These are phyloP conservation scores for Alternaria rosae DNA, from an alignment of 2,329 filamentous ascomycete species.

Conservation along the genomic window DNA sequence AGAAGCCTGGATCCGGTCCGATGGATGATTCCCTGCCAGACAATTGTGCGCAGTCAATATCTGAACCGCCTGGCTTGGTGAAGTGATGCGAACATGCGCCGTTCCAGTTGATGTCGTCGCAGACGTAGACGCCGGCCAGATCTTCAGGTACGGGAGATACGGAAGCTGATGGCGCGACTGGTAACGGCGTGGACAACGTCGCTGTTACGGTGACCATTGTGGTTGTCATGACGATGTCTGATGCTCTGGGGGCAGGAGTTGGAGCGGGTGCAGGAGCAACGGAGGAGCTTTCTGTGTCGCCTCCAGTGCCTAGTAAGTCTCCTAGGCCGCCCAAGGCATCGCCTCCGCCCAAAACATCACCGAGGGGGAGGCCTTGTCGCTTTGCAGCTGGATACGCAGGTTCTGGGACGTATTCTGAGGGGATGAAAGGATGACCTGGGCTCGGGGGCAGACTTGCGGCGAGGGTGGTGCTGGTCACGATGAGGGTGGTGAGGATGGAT, in stretches of 20 bases:
- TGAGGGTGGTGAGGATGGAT: constrained; percentile 8
- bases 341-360: background rate
- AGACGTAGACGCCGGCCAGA: constrained; percentile 13
- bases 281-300: background rate
- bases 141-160: background rate
- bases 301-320: background rate
- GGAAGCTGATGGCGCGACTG: background rate
- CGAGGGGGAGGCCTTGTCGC: background rate
- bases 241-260: background rate
- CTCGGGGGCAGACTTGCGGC: background rate
- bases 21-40: constrained; percentile 26
- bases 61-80: constrained; percentile 20
- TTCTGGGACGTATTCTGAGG: background rate
- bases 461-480: constrained; percentile 11
- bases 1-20: constrained; percentile 32
- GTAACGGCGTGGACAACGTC: constrained; percentile 2
- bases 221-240: background rate
- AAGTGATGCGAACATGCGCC: constrained; percentile 25
- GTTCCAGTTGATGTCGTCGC: constrained; percentile 31
- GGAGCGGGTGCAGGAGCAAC: background rate
- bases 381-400: background rate
- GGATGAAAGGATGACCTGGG: background rate
- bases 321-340: background rate
- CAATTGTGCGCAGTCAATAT: constrained; percentile 23
- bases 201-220: background rate